Percentiles rank a stretch among this genome's conserved stretches.
Conservation (phyloP, 192 early-diverging fungal genomes). For the Entomortierella lignicola region DNA sequence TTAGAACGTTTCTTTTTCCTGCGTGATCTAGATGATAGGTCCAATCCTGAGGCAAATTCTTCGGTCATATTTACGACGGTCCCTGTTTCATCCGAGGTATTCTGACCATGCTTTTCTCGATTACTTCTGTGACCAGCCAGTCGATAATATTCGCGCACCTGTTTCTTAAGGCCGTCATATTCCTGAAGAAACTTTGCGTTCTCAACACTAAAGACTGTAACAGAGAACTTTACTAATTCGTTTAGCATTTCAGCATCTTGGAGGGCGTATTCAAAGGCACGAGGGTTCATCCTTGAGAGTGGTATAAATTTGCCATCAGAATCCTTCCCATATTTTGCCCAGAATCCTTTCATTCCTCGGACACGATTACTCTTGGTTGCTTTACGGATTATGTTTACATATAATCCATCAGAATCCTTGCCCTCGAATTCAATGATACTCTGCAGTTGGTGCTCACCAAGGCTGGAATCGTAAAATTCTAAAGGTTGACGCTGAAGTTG, state of each 20-base stretch:
- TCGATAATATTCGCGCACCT: slow-evolving; percentile 38
- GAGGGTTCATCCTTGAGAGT: slow-evolving; percentile 35
- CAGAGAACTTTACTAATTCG: slow-evolving; percentile 35
- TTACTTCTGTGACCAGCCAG: slow-evolving; percentile 4
- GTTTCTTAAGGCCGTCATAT: slow-evolving; percentile 40
- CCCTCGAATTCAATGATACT: background rate
- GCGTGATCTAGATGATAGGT: background rate
- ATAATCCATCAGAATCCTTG: background rate
- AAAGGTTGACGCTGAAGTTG: background rate
- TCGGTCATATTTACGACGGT: background rate
- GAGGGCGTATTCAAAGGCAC: slow-evolving; percentile 48
- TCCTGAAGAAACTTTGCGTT: slow-evolving; percentile 52
- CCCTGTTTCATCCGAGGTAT: background rate
- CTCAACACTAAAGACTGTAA: slow-evolving; percentile 46
- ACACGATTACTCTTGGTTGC: slow-evolving; percentile 3
- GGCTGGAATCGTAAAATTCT: slow-evolving; percentile 3
- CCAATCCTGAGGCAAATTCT: background rate
- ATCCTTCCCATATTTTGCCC: slow-evolving; percentile 44
- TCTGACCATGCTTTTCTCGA: background rate
- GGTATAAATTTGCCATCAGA: slow-evolving; percentile 32
- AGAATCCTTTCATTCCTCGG: slow-evolving; percentile 41
- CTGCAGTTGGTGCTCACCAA: background rate
- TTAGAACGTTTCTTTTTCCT: slow-evolving; percentile 3
- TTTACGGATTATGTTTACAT: background rate
- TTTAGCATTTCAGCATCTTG: slow-evolving; percentile 38